Evolutionary conservation across 257 asterid species (phyloP).

Genomic region (Cordia subcordata): DNA sequence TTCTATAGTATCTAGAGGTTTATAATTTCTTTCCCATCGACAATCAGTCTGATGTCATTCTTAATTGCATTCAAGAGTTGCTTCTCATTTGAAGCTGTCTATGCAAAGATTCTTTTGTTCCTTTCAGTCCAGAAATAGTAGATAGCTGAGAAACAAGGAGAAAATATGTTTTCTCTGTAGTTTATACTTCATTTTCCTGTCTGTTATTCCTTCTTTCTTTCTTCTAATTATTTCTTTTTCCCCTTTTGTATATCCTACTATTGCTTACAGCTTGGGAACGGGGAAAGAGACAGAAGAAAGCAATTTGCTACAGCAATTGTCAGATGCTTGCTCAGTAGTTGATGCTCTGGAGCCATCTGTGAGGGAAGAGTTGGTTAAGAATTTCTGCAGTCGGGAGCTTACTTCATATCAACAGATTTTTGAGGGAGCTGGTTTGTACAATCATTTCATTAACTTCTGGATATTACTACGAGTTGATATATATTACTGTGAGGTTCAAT

Average conservation of each 20-base stretch:
- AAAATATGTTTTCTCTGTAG: neutral
- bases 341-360: constrained; percentile 99
- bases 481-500: neutral
- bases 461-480: neutral
- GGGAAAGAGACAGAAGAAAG: constrained; percentile 92
- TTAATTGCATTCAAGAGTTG: too few relatives aligned
- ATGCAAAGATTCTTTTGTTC: too few relatives aligned
- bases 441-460: neutral
- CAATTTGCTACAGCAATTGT: constrained; percentile 83
- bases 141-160: neutral
- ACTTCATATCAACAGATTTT: constrained; percentile 94
- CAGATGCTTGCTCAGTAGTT: constrained; percentile 96
- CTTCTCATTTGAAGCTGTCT: too few relatives aligned
- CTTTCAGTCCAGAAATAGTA: too few relatives aligned
- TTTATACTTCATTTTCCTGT: neutral
- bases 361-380: constrained; percentile 90
- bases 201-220: constrained; percentile 3
- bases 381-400: constrained; percentile 85
- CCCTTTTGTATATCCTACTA: constrained; percentile 9
- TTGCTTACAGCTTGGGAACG: constrained; percentile 76
- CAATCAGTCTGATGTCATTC: too few relatives aligned
- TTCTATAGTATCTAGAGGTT: too few relatives aligned
- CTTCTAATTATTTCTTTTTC: too few relatives aligned
- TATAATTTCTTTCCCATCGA: too few relatives aligned
- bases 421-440: constrained; percentile 91